Evolutionary conservation across 2,329 filamentous ascomycete species (phyloP).

Genomic region (Exophiala bonariae): DNA sequence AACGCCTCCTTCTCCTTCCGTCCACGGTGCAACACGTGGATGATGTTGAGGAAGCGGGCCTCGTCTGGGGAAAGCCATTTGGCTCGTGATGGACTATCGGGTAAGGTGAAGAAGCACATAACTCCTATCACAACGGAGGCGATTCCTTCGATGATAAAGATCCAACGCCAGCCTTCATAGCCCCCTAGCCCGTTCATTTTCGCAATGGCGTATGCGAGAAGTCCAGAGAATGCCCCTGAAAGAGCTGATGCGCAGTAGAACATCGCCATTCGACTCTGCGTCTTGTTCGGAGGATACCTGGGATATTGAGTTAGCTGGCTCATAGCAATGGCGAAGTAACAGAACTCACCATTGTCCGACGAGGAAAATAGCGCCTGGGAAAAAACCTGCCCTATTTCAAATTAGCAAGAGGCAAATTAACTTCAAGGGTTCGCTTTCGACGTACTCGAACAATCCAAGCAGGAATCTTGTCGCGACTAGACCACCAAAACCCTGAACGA

Average conservation of each 20-base stretch:
- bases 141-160: conserved; percentile 62
- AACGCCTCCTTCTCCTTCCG: background rate
- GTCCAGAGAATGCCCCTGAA: conserved; percentile 69
- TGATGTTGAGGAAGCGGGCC: conserved; percentile 5
- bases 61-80: conserved; percentile 12
- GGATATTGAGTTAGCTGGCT: too few species aligned
- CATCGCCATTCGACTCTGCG: conserved; percentile 24
- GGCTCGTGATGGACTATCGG: conserved; percentile 9
- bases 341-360: conserved; percentile 9
- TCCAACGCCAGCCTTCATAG: conserved; percentile 67
- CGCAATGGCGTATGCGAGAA: conserved; percentile 55
- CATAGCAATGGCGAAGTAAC: too few species aligned
- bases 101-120: conserved; percentile 6
- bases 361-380: conserved; percentile 16
- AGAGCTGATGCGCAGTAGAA: conserved; percentile 55
- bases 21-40: conserved; percentile 3
- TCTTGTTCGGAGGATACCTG: conserved; percentile 26
- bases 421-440: too few species aligned
- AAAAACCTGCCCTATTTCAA: conserved; percentile 9
- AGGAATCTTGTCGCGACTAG: conserved; percentile 45
- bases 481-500: conserved; percentile 28
- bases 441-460: conserved; percentile 35
- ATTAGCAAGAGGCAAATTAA: too few species aligned
- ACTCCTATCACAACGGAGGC: conserved; percentile 56
- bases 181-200: conserved; percentile 66